Base-by-base conservation (phyloP, 176 grass and related monocot genomes). In the Lolium multiflorum region DNA sequence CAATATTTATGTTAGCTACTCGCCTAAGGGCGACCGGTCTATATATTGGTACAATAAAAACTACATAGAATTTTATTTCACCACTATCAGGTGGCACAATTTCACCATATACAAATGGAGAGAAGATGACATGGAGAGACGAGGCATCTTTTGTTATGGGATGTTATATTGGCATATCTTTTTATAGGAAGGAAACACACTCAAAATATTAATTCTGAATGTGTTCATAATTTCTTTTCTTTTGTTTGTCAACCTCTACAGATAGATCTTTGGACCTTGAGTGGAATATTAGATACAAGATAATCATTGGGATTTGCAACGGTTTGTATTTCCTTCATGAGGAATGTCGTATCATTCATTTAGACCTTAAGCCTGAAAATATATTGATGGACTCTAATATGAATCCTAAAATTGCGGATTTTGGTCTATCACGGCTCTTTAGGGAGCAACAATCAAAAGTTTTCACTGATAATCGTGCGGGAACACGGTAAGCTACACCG, bases 301-400 rank as follows among this genome's bases (percentile, higher is more conserved):
- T 65, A 14, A 65, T 65, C 24, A 65, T 15, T 12, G 62, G 62
- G 5, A 28, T 65, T 65, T 65, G 62, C 25, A 65, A 28, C 2
- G 62, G 62, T 14, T 67, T 81, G 60, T 15, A 81, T 66, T 81
- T 50, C 16, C 78, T 81, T 51, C 60, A 81, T 0, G 4, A 44
- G 2, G 2, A 81, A 51, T 51, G 44, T 4, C 15, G 28, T 9
- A 81, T 81, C 28, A 5, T 39, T 67, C 78, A 81, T 17, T 9
- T 66, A 3, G 62, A 65, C 13, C 25, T 65, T 16, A 65, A 65
- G 2, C 62, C 62, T 14, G 25, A 65, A 31, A 65, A 65, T 16
- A 65, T 65, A 65, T 65, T 65, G 62, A 2, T 65, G 62, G 62
- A 35, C 12, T 4, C 12, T 16, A 14, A 0, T 0, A 63, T 63